Evolutionary conservation across 768 basidiomycete genomes (phyloP).

Genomic region (Leccinum obscurum): DNA sequence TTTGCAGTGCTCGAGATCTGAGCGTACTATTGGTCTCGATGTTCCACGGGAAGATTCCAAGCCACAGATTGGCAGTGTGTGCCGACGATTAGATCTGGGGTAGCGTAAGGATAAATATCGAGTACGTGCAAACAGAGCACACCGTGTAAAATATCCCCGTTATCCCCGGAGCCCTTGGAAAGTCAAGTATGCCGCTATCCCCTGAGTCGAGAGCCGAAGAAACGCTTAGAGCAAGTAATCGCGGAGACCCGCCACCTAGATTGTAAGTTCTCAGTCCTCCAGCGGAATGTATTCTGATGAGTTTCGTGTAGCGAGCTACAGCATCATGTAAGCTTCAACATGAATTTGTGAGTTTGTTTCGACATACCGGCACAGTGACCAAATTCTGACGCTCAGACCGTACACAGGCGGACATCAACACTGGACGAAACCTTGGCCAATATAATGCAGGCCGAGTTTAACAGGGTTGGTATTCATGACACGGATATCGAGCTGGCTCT

Average conservation of each 20-base stretch:
- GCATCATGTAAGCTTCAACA: background rate
- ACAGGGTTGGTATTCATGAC: background rate
- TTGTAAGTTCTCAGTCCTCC: conserved; percentile 1
- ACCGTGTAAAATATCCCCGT: background rate
- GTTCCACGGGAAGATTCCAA: conserved; percentile 3
- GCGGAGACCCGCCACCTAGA: background rate
- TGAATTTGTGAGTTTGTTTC: conserved; percentile 4
- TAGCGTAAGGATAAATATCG: background rate
- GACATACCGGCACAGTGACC: background rate
- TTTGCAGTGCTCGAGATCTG: background rate
- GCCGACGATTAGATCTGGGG: background rate
- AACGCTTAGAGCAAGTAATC: background rate
- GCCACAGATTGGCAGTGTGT: background rate
- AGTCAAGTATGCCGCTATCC: background rate
- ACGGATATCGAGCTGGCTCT: background rate
- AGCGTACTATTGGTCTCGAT: background rate
- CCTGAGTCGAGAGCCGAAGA: background rate
- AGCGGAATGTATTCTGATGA: background rate
- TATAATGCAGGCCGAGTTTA: background rate
- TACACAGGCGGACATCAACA: conserved; percentile 3
- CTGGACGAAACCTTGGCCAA: background rate
- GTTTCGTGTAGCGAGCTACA: background rate
- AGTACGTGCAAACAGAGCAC: background rate
- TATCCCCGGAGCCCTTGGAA: background rate
- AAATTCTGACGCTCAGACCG: background rate